These are phyloP conservation scores for Scheffersomyces segobiensis DNA, from an alignment of 1,139 yeast genomes.

Conservation along the genomic window DNA sequence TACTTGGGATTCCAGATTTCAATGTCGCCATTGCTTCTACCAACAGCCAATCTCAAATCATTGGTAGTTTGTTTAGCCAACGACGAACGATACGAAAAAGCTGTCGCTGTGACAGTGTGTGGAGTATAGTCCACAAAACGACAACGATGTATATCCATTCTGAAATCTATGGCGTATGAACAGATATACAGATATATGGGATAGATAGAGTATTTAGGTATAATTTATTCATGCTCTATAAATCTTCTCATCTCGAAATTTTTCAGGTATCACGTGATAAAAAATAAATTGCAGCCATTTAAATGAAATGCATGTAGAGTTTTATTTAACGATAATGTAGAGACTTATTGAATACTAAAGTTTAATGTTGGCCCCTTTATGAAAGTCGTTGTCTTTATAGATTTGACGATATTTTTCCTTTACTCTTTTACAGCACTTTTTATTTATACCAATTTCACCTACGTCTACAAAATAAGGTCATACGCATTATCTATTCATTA, in stretches of 20 bases:
- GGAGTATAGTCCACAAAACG: conserved; percentile 90
- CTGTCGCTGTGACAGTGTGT: conserved; percentile 78
- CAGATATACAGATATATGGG: background rate
- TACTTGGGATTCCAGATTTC: conserved; percentile 93
- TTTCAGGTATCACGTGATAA: conserved; percentile 6
- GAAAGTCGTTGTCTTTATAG: background rate
- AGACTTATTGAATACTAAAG: too few relatives aligned
- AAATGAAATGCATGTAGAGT: background rate
- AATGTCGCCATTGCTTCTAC: conserved; percentile 91
- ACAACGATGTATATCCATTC: conserved; percentile 85
- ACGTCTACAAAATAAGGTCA: background rate
- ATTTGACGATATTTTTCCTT: too few relatives aligned
- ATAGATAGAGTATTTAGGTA: background rate
- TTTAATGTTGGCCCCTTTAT: background rate
- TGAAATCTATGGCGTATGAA: background rate
- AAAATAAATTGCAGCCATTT: background rate
- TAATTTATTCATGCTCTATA: background rate
- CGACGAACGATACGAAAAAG: conserved; percentile 71
- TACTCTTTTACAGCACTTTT: too few relatives aligned
- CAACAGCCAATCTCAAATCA: conserved; percentile 81
- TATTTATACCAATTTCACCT: background rate
- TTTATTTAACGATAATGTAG: background rate
- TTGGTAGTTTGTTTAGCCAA: conserved; percentile 51
- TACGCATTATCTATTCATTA: background rate
- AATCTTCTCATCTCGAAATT: conserved; percentile 11